phyloP scores from a whole-genome alignment of 1,139 yeast genomes.

The Ashbya aceris region DNA sequence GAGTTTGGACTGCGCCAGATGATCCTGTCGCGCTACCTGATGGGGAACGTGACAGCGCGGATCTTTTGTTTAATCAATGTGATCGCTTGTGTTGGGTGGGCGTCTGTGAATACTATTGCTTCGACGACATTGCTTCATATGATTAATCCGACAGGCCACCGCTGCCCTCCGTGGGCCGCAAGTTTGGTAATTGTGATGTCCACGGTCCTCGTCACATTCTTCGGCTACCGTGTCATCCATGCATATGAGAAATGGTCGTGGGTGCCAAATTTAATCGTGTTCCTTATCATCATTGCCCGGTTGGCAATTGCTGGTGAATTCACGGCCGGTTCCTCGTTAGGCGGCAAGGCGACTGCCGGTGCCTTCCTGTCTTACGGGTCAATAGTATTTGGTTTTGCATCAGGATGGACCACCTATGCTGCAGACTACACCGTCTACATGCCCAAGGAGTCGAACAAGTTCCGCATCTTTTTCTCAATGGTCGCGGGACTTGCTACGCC shows the following conservation, averaged over 20 bases:
- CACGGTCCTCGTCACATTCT: constrained; percentile 70
- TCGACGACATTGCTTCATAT: constrained; percentile 78
- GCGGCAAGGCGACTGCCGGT: constrained; percentile 61
- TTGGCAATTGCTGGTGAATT: constrained; percentile 59
- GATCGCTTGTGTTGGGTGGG: constrained; percentile 92
- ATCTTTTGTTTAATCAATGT: constrained; percentile 70
- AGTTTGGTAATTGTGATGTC: constrained; percentile 61
- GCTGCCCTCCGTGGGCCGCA: constrained; percentile 86
- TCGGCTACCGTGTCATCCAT: constrained; percentile 80
- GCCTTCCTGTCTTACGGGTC: constrained; percentile 77
- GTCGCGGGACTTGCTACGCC: constrained; percentile 58
- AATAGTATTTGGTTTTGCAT: constrained; percentile 78
- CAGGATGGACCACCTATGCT: constrained; percentile 93
- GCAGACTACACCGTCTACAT: constrained; percentile 89
- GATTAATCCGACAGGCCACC: constrained; percentile 48
- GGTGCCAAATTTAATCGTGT: constrained; percentile 70
- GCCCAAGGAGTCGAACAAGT: constrained; percentile 48
- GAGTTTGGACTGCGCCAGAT: constrained; percentile 82
- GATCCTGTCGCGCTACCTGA: constrained; percentile 67
- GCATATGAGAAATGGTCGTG: constrained; percentile 77
- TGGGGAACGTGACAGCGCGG: constrained; percentile 69
- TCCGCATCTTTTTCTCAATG: constrained; percentile 55
- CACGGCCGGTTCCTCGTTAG: constrained; percentile 32
- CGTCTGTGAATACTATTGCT: constrained; percentile 85
- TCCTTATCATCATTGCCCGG: constrained; percentile 71